Base-by-base conservation (phyloP, 2,329 filamentous ascomycete genomes). In the Nemania sp. region DNA sequence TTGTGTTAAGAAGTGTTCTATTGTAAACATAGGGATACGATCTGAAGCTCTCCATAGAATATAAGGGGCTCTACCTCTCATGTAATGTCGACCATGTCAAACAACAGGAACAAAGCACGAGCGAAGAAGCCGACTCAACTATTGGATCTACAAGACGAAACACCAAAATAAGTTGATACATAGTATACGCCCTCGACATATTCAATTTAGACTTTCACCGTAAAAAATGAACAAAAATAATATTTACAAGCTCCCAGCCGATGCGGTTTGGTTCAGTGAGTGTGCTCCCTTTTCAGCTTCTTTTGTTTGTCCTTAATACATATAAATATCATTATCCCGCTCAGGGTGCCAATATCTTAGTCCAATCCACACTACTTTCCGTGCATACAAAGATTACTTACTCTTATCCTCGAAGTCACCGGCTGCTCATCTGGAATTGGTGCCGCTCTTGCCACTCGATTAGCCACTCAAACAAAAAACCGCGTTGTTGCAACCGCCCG, bases 401-500 rank as follows among this genome's bases (percentile, higher is more conserved):
- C 62, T 54, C 24, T 38, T 11, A 55, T n/a, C 24, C 15, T 15
- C 5, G 26, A 58, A 76, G 75, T 78, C 54, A 77, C 76, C 43
- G 76, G 76, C n/a, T 77, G 75, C 72, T 77, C 75, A 35, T 77
- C 76, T 0, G 76, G 76, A 29, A 76, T 78, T n/a, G 76, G 76
- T 5, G 70, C 72, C 20, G 69, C 67, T 22, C 57, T 78, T 1
- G 74, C 73, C 10, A 62, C 68, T 29, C 67, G 70, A 47, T 67
- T 78, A 38, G 70, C 73, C 18, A 70, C 64, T 1, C 56, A 69
- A 52, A 71, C 66, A 7, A 66, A 67, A 0, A 72, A 73, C 51
- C 73, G 75, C 38, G 65, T 77, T 0, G 77, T 78, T 24, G 76
- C 75, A 18, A 78, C 76, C 2, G 76, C 77, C 20, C 82, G 85